Base-by-base conservation (phyloP, 345 rosid genomes). In the Eucalyptus polybractea region DNA sequence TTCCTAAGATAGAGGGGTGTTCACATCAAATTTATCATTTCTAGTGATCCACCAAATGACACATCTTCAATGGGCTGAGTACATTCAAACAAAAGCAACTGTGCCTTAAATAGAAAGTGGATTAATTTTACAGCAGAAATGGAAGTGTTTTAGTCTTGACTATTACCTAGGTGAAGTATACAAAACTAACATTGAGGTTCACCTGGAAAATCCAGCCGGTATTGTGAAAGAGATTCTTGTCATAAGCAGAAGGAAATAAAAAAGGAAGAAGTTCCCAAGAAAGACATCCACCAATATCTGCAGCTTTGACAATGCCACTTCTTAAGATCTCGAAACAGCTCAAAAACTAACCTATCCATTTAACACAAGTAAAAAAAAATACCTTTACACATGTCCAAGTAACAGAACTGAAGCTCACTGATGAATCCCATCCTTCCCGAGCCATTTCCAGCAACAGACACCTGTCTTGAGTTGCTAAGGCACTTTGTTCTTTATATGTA, bases 401-500 rank as follows among this genome's bases (percentile, higher is more conserved):
- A 25, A 89, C 80, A 5, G 92, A 94, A 88, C 92, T 86, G 60
- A 90, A 90, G 89, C 93, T 93, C 89, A 90, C 62, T 27, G 96
- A 93, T 53, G 92, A 89, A 67, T 88, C 90, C 88, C 93, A 91
- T 87, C 91, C 94, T 53, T 92, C 94, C 89, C 85, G 90, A 47
- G 90, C 92, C 90, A 86, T 92, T 90, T 49, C 86, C 90, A 96
- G 86, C 54, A 95, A 90, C 87, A 95, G 88, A 90, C 93, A 93
- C 92, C 95, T 93, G 90, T 95, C 99, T 97, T 90, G 81, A 86
- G 88, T 44, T 4, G 92, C 65, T 94, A 95, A 96, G 97, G 92
- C 51, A 93, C 88, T 89, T 80, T 87, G 13, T 88, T 33, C 47
- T 33, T 42, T 51, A 13, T 50, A 51, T 37, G 42, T 12, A 88